Evolutionary conservation across 352 stramenopile genomes (phyloP), one percentile per base, ranked within the genome.

Genomic region (Phytophthora gonapodyides): DNA sequence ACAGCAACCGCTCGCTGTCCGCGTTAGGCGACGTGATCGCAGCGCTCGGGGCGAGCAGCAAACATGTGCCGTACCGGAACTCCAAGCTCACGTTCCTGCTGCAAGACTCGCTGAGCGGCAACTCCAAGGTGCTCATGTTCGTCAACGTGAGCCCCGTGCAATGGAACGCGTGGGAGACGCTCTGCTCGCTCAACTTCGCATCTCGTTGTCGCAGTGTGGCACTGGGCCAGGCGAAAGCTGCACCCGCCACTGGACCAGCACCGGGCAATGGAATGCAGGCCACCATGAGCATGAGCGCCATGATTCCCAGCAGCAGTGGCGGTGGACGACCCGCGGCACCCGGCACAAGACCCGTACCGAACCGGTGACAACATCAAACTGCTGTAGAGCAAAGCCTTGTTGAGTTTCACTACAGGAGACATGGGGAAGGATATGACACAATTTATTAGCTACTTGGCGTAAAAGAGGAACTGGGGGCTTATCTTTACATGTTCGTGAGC

Each of bases 21-120:
- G 91, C 90, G 6, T 76, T 99, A 7, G 96, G 96, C 6, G 86
- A 99, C 59, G 96, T 99, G 42, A 99, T 99, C 55, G 82, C 95
- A 9, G 89, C 95, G 7, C 82, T 98, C 8, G 87, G 73, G 8
- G 69, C 75, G 1, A 82, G 73, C 43, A 94, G 73, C 58, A 96
- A 98, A 64, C 95, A 99, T 73, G 88, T 99, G 15, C 96, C 95
- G 13, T 99, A 98, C 64, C 88, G 96, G 16, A 97, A 99, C 73
- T 98, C 89, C 8, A 99, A 99, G 70, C 84, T 99, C 21, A 97
- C 88, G 41, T 96, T 94, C 63, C 40, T 96, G 51, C 69, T 97
- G 11, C 85, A 96, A 67, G 85, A 95, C 43, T 93, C 75, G 16
- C 61, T 94, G 8, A 89, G 81, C 61, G 84, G 82, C 10, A 89